phyloP scores from a whole-genome alignment of 768 basidiomycete genomes.

The Leccinum truebloodii region DNA sequence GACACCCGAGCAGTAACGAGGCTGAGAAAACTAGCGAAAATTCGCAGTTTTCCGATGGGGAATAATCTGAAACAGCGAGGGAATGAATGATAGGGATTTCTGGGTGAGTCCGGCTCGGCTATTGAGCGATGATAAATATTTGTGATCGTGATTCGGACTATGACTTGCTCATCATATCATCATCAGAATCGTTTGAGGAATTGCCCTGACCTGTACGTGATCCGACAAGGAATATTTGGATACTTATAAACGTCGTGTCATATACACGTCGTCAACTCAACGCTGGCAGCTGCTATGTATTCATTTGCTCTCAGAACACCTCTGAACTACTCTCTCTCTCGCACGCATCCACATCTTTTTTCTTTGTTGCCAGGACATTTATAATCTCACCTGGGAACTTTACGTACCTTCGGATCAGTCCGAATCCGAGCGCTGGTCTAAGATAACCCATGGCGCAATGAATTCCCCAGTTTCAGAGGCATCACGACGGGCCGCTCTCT shows the following conservation, averaged over 20 bases:
- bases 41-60: neutral
- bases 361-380: neutral
- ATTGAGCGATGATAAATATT: neutral
- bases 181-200: neutral
- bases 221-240: neutral
- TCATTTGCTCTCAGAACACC: neutral
- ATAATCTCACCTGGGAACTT: neutral
- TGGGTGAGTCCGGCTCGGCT: neutral
- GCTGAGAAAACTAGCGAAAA: slow-evolving; percentile 7
- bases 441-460: neutral
- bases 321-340: neutral
- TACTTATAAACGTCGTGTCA: neutral
- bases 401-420: neutral
- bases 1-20: neutral
- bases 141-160: neutral
- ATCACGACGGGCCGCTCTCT: neutral
- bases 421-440: neutral
- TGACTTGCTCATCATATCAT: neutral
- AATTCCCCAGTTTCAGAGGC: neutral
- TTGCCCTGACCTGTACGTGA: slow-evolving; percentile 2
- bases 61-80: neutral
- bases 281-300: neutral
- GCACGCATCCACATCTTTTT: neutral
- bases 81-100: neutral
- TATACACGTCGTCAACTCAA: neutral